Evolutionary conservation across 495 filamentous ascomycete genomes (phyloP).

Genomic region (Penicillium alfredii): DNA sequence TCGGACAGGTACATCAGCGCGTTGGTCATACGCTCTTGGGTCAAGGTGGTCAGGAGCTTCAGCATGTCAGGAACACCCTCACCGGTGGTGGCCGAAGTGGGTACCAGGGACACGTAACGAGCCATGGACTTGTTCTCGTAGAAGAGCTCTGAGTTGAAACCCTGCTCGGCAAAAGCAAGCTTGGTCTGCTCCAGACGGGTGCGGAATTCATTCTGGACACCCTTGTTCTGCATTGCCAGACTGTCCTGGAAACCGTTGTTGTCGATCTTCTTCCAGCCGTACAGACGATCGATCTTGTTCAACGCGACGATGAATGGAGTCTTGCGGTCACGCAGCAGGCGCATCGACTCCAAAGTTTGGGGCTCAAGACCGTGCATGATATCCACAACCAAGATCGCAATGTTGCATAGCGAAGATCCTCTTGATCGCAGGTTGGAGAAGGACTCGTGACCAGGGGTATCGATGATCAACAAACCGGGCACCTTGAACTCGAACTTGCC

Average conservation of each 20-base stretch:
- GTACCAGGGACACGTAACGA: conserved; percentile 85
- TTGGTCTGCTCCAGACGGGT: conserved; percentile 88
- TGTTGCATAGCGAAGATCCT: conserved; percentile 97
- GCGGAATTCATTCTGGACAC: conserved; percentile 90
- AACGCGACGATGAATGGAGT: conserved; percentile 98
- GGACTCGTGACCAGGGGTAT: conserved; percentile 99
- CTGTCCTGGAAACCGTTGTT: conserved; percentile 98
- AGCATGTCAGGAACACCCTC: conserved; percentile 99
- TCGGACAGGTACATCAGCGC: conserved; percentile 97
- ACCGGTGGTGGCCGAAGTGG: conserved; percentile 94
- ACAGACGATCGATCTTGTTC: conserved; percentile 99
- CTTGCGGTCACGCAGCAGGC: conserved; percentile 81
- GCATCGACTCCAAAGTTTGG: conserved; percentile 97
- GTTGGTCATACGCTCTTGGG: conserved; percentile 96
- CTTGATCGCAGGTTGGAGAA: conserved; percentile 96
- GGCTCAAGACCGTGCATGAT: conserved; percentile 99
- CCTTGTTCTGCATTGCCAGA: conserved; percentile 83
- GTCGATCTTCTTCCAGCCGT: conserved; percentile 94
- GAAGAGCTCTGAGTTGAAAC: conserved; percentile 95
- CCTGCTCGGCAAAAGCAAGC: conserved; percentile 88
- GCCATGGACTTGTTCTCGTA: conserved; percentile 98
- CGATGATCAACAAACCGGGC: conserved; percentile 93
- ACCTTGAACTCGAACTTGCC: conserved; percentile 94
- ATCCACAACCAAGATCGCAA: conserved; percentile 98
- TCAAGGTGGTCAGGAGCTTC: conserved; percentile 85